Evolutionary conservation across 2,329 filamentous ascomycete species (phyloP).

Genomic region (Biscogniauxia sp.): DNA sequence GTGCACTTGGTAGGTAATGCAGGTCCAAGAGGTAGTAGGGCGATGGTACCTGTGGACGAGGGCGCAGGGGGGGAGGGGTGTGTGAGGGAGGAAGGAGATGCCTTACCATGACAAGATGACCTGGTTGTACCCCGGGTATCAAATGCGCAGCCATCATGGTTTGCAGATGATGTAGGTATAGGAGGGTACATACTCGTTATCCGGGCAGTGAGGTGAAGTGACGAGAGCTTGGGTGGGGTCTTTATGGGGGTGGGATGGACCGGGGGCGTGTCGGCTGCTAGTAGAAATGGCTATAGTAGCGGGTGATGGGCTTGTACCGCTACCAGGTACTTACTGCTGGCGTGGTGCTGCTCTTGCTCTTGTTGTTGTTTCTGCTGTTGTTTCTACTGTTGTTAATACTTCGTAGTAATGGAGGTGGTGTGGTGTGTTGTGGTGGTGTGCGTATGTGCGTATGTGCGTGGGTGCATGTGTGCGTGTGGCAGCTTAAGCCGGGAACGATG

Average conservation of each 20-base stretch:
- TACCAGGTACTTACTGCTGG: too few species aligned
- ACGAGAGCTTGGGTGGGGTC: slow-evolving; percentile 19
- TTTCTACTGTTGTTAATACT: background rate
- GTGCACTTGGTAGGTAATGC: slow-evolving; percentile 11
- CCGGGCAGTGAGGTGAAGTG: slow-evolving; percentile 28
- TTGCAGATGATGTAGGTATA: slow-evolving; percentile 4
- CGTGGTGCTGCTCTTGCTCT: too few species aligned
- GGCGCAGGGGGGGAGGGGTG: slow-evolving; percentile 12
- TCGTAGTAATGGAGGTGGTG: background rate
- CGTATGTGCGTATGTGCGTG: too few species aligned
- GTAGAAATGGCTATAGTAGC: slow-evolving; percentile 3
- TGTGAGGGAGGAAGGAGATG: slow-evolving; percentile 20
- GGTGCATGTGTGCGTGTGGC: too few species aligned
- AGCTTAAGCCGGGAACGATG: background rate
- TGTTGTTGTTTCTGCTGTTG: too few species aligned
- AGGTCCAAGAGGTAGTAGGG: slow-evolving; percentile 16
- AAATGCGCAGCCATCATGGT: slow-evolving; percentile 20
- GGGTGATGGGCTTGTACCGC: background rate
- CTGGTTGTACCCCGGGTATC: background rate
- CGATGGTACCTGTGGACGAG: slow-evolving; percentile 22
- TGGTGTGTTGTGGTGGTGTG: background rate
- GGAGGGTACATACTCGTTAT: slow-evolving; percentile 21
- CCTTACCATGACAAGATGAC: slow-evolving; percentile 22
- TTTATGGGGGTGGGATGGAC: slow-evolving; percentile 13
- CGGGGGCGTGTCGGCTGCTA: slow-evolving; percentile 11